Evolutionary conservation across 2,329 filamentous ascomycete species (phyloP).

Genomic region (Fusarium heterosporum): DNA sequence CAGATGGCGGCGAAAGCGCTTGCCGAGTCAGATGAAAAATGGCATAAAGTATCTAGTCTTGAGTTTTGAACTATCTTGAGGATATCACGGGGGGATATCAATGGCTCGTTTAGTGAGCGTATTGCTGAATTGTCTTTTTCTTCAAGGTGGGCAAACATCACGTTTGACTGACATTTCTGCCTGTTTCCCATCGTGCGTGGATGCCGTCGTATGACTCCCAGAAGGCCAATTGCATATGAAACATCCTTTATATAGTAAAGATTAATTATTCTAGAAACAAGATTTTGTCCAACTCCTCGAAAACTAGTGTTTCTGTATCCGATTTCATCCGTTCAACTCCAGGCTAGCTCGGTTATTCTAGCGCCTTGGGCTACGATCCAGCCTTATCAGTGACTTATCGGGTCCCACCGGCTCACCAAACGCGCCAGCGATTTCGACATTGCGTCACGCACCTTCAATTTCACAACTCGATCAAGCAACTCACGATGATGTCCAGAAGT

Average conservation of each 20-base stretch:
- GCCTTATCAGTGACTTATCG: constrained; percentile 9
- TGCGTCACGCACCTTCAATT: constrained; percentile 28
- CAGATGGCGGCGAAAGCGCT: constrained; percentile 36
- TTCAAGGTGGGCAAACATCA: too few species aligned
- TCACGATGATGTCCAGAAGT: constrained; percentile 25
- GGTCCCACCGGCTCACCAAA: constrained; percentile 6
- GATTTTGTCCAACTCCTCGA: neutral
- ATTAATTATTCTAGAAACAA: neutral
- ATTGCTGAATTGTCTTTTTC: too few species aligned
- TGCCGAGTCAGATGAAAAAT: constrained; percentile 49
- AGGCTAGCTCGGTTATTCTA: constrained; percentile 1
- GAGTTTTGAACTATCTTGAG: neutral
- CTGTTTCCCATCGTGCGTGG: neutral
- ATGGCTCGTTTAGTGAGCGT: too few species aligned
- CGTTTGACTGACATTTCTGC: neutral
- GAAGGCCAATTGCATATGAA: too few species aligned
- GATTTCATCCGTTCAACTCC: constrained; percentile 8
- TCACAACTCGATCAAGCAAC: constrained; percentile 2
- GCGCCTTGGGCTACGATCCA: neutral
- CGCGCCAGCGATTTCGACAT: constrained; percentile 2
- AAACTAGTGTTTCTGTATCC: neutral
- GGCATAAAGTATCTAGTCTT: constrained; percentile 37
- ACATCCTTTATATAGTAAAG: too few species aligned
- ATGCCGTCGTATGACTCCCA: neutral
- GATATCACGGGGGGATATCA: too few species aligned